A percentile compares a stretch with the other conserved stretches of the same genome.
Conservation (phyloP, 441 rosid genomes). For the Pelargonium citronellum region DNA sequence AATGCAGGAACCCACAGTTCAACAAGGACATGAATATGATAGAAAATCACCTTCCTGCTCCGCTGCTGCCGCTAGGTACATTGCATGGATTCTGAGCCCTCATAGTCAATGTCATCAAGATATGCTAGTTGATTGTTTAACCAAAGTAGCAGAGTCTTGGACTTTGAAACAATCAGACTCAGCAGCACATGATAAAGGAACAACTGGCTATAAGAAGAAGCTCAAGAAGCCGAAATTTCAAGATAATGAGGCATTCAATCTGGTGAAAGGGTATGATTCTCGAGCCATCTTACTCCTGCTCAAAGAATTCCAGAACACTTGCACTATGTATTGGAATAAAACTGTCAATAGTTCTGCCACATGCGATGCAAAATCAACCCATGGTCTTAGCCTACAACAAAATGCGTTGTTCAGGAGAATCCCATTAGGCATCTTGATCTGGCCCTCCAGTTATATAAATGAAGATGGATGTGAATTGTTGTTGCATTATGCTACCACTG, state of each 20-base stretch:
- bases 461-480: conserved; percentile 53
- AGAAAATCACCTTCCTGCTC: conserved; percentile 23
- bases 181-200: conserved; percentile 24
- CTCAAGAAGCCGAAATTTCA: conserved; percentile 34
- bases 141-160: conserved; percentile 47
- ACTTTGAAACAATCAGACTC: conserved; percentile 26
- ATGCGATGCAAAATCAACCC: conserved; percentile 18
- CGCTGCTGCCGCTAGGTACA: conserved; percentile 56
- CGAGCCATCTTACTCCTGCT: conserved; percentile 40
- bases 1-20: conserved; percentile 16
- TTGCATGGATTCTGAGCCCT: conserved; percentile 66
- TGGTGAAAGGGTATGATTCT: conserved; percentile 24
- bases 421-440: conserved; percentile 51
- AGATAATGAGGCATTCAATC: conserved; percentile 20
- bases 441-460: conserved; percentile 31
- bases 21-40: conserved; percentile 26
- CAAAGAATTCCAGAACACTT: conserved; percentile 38
- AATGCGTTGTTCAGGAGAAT: conserved; percentile 44
- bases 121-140: conserved; percentile 41
- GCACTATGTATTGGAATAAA: conserved; percentile 20
- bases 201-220: conserved; percentile 40
- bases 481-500: conserved; percentile 64
- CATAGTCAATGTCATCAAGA: conserved; percentile 39
- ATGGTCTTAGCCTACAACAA: conserved; percentile 24
- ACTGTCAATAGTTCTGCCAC: conserved; percentile 23